Evolutionary conservation across 805 yeast species (phyloP), one percentile per base, ranked within the genome.

Genomic region (Hanseniaspora jakobsenii): DNA sequence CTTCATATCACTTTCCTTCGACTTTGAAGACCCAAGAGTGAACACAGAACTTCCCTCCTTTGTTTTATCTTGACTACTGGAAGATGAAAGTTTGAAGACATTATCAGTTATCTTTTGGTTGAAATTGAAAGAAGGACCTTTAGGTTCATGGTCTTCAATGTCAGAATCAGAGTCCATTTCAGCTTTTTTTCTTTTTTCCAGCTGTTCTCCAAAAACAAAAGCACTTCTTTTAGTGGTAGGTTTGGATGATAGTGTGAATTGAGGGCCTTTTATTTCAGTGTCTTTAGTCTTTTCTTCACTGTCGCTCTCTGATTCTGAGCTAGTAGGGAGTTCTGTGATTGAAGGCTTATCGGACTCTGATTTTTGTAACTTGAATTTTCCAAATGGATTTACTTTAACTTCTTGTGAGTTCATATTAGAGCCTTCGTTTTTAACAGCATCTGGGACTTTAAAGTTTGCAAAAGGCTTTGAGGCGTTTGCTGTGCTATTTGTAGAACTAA

Each of bases 211-310:
- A 47, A 75, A 68, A 23, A 67, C 64, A 57, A 75, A 75, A 5
- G 70, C 72, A n/a, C 75, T 66, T 46, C 67, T 65, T 3, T 65
- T 64, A 2, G 73, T 66, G 3, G 68, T 68, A 44, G 78, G 78
- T 23, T 70, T 66, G 23, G 64, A 54, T 13, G 56, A 58, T 24
- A 73, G 50, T 7, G 67, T 69, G 57, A 83, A 83, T 12, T 67
- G 61, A 17, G 94, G 93, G 1, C 93, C 93, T 58, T 81, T 73
- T 23, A 80, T 71, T 55, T 77, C 78, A 21, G 77, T 60, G 29
- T 76, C 81, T 17, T 76, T 75, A 27, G 76, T 82, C 1, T 73
- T 67, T 36, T 73, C 78, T 1, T 71, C 64, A 42, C 70, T 13
- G 4, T 27, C 30, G 13, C 30, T 17, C 22, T 34, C 76, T 3